phyloP scores from a whole-genome alignment of 192 early-diverging fungal genomes.

The Kappamyces sp. region DNA sequence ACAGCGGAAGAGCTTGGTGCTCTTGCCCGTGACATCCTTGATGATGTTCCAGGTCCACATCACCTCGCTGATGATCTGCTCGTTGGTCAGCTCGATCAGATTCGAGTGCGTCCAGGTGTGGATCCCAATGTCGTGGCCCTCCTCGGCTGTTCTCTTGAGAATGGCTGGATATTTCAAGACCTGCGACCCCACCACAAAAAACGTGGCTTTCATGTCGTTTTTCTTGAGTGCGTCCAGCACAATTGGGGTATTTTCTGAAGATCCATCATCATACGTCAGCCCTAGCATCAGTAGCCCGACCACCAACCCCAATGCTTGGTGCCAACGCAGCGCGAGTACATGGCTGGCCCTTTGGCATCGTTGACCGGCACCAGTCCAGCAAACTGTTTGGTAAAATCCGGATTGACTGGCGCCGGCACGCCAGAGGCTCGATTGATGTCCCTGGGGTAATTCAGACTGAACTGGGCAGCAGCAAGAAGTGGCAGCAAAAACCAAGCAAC shows the following conservation, averaged over 20 bases:
- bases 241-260: slow-evolving; percentile 40
- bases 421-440: too few species aligned
- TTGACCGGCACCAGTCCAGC: too few species aligned
- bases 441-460: too few species aligned
- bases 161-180: slow-evolving; percentile 42
- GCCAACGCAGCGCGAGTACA: neutral
- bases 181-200: slow-evolving; percentile 59
- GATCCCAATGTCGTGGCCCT: slow-evolving; percentile 56
- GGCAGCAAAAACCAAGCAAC: too few species aligned
- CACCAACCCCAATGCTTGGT: slow-evolving; percentile 13
- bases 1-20: too few species aligned
- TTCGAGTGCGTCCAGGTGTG: slow-evolving; percentile 61
- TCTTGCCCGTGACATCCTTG: slow-evolving; percentile 42
- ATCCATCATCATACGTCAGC: slow-evolving; percentile 37
- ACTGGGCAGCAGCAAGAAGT: too few species aligned
- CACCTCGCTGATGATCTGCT: slow-evolving; percentile 57
- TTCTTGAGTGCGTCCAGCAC: slow-evolving; percentile 49
- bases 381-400: too few species aligned
- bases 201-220: slow-evolving; percentile 57
- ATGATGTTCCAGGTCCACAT: slow-evolving; percentile 45
- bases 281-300: too few species aligned
- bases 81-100: slow-evolving; percentile 52
- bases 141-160: slow-evolving; percentile 38
- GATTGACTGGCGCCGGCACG: too few species aligned
- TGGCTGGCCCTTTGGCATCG: neutral